Conservation (phyloP, 495 filamentous ascomycete species). For the Penicillium silybi region DNA sequence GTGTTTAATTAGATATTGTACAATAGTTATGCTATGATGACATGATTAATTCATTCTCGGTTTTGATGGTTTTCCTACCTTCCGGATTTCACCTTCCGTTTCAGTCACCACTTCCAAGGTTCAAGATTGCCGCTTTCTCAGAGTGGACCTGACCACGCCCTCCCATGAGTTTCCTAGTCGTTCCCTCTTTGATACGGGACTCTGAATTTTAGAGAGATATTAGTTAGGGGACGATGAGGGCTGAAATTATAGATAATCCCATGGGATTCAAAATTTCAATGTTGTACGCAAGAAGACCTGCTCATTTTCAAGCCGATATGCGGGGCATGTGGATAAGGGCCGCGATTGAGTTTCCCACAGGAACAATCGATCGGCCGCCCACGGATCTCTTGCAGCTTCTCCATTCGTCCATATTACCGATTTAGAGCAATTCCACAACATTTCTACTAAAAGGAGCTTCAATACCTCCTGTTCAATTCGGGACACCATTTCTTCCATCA, state of each 20-base stretch:
- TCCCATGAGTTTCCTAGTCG: no score
- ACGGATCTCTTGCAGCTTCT: constrained; percentile 14
- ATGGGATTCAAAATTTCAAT: no score
- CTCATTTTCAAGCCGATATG: background rate
- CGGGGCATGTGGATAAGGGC: background rate
- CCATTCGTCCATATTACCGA: constrained; percentile 9
- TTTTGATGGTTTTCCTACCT: background rate
- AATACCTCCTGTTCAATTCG: background rate
- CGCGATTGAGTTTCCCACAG: background rate
- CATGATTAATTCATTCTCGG: background rate
- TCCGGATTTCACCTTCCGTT: background rate
- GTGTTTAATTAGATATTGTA: constrained; percentile 8
- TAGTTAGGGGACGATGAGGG: no score
- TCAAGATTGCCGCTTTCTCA: no score
- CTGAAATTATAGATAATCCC: background rate
- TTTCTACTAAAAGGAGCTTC: no score
- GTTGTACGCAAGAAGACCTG: no score
- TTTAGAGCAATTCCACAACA: no score
- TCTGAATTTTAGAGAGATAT: no score
- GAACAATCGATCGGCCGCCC: no score
- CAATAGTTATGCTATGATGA: constrained; percentile 5
- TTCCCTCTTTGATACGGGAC: no score
- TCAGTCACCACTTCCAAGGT: background rate
- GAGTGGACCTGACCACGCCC: no score
- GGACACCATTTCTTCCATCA: background rate